Evolutionary conservation across 2,329 filamentous ascomycete species (phyloP).

Genomic region (Ceratocystis huliohia): DNA sequence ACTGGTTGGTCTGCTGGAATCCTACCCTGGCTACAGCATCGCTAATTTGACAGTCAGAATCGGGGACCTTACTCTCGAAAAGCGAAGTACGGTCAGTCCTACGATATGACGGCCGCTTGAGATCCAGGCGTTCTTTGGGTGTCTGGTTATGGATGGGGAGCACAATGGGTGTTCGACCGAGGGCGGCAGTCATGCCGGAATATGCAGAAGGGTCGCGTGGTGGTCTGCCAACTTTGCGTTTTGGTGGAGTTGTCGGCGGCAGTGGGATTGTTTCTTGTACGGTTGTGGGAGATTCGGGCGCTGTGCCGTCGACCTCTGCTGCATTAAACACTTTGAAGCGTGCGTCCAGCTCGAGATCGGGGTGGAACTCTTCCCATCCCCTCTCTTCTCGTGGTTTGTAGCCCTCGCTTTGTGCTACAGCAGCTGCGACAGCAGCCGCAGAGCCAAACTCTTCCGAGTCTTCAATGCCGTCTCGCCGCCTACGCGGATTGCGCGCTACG

Average conservation of each 20-base stretch:
- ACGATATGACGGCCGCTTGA: constrained; percentile 63
- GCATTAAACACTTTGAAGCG: constrained; percentile 67
- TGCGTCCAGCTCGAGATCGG: constrained; percentile 78
- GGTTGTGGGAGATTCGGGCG: constrained; percentile 30
- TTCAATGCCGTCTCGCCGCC: constrained; percentile 38
- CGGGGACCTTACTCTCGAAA: constrained; percentile 74
- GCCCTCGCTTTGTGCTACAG: constrained; percentile 80
- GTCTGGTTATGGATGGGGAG: constrained; percentile 69
- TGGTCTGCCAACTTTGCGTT: constrained; percentile 35
- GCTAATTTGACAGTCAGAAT: constrained; percentile 84
- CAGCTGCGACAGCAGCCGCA: constrained; percentile 76
- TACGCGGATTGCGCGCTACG: constrained; percentile 45
- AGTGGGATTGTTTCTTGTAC: constrained; percentile 5
- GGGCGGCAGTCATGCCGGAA: constrained; percentile 30
- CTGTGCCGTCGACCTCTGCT: constrained; percentile 70
- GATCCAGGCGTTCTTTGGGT: constrained; percentile 63
- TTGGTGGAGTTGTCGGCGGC: constrained; percentile 30
- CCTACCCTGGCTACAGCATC: constrained; percentile 92
- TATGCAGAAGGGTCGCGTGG: constrained; percentile 42
- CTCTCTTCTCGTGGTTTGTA: constrained; percentile 96
- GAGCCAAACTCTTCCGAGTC: constrained; percentile 66
- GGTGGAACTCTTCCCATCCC: constrained; percentile 96
- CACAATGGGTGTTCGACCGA: constrained; percentile 47
- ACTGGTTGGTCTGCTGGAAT: constrained; percentile 90
- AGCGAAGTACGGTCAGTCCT: constrained; percentile 66